Base-by-base conservation (phyloP, 2,329 filamentous ascomycete species). In the Trichoderma sp. region DNA sequence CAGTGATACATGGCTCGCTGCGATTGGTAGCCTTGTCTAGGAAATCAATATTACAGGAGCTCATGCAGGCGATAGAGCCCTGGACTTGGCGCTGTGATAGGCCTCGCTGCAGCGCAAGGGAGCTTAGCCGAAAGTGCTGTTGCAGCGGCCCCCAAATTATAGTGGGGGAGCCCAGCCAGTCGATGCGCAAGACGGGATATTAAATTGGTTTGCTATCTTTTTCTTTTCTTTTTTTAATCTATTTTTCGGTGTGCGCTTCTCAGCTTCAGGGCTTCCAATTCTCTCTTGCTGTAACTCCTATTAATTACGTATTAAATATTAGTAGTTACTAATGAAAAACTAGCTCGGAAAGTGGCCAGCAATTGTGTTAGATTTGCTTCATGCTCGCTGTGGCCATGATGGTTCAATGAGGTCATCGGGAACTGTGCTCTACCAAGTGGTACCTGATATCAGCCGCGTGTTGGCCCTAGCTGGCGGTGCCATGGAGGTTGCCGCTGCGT, bases 21-120 rank as follows among this genome's bases (percentile, higher is more conserved):
- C 61, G 33, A 64, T 64, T 64, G 61, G 61, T 64, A 52, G 61
- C 61, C 61, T 64, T 21, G 61, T 24, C 47, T n/a, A 21, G 4
- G 1, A 49, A 43, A n/a, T 7, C 16, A 16, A 40, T 19, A 33
- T 35, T 37, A 31, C 43, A 33, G 47, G 47, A 19, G 53, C 60
- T 63, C 60, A 63, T 63, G 31, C 47, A 63, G 8, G 31, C 21
- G 60, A 63, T 16, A 43, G 52, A 56, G 53, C 53, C 27, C 52
- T 49, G 47, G 5, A 33, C 16, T 14, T n/a, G 53, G 29, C 53
- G 29, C 53, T 56, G 53, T 29, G n/a, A 61, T 61, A 49, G 59
- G 37, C 29, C 27, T 47, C n/a, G 55, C 24, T 47, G 59, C 59
- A 37, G 56, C 14, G 27, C 14, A 4, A 21, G 14, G 27, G 27